These are phyloP conservation scores for Ascochyta lentis DNA, from an alignment of 2,329 filamentous ascomycete genomes.

Conservation along the genomic window DNA sequence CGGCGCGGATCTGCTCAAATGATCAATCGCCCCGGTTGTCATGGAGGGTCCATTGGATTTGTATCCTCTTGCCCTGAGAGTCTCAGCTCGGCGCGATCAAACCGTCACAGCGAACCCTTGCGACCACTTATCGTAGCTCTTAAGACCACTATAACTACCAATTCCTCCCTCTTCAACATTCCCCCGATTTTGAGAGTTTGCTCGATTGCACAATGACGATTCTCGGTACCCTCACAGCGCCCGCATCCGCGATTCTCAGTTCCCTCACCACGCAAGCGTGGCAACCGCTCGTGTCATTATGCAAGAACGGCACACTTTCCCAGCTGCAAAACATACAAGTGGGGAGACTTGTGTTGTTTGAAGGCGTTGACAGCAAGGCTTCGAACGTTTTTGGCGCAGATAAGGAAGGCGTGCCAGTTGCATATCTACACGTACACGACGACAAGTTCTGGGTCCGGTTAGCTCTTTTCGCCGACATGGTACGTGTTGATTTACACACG, in stretches of 20 bases:
- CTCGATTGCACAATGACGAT: constrained; percentile 41
- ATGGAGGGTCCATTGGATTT: not conserved
- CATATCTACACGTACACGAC: constrained; percentile 66
- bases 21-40: constrained; percentile 6
- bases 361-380: constrained; percentile 53
- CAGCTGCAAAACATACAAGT: constrained; percentile 55
- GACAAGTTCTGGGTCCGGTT: constrained; percentile 75
- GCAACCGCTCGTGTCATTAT: constrained; percentile 56
- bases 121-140: constrained; percentile 1
- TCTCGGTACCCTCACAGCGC: constrained; percentile 21
- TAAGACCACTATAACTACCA: not conserved
- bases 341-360: constrained; percentile 54
- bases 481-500: constrained; percentile 27
- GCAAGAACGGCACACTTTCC: constrained; percentile 54
- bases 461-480: constrained; percentile 74
- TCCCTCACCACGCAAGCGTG: constrained; percentile 56
- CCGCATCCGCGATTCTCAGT: constrained; percentile 24
- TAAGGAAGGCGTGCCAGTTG: constrained; percentile 51
- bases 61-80: constrained; percentile 2
- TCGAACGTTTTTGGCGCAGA: constrained; percentile 53
- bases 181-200: not conserved
- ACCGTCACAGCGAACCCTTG: constrained; percentile 11
- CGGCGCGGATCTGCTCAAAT: constrained; percentile 8
- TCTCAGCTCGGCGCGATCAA: constrained; percentile 10
- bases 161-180: not conserved